phyloP scores from a whole-genome alignment of 148 eudicot genomes.

The Mesembryanthemum crystallinum region DNA sequence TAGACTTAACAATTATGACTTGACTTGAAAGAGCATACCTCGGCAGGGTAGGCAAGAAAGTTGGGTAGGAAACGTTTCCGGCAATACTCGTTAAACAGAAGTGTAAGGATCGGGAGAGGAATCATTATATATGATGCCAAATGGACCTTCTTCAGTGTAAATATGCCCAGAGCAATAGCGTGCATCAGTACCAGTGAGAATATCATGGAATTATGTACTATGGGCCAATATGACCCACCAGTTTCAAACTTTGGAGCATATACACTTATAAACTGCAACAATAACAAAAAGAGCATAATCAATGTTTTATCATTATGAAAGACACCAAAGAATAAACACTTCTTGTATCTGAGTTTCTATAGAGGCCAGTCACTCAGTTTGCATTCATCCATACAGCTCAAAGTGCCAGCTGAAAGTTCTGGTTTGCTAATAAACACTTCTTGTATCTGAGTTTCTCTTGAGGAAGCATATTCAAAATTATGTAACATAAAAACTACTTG shows the following conservation, averaged over 20 bases:
- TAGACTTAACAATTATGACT: not conserved
- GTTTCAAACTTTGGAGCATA: conserved; percentile 67
- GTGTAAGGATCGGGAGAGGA: conserved; percentile 69
- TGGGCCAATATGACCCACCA: conserved; percentile 77
- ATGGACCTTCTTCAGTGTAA: conserved; percentile 57
- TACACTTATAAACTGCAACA: conserved; percentile 67
- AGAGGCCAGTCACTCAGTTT: too few relatives aligned
- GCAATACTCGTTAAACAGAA: conserved; percentile 74
- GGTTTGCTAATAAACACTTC: too few relatives aligned
- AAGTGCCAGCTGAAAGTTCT: too few relatives aligned
- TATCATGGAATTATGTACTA: conserved; percentile 66
- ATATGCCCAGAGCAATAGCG: conserved; percentile 65
- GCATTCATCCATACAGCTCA: too few relatives aligned
- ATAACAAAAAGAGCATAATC: conserved; percentile 11
- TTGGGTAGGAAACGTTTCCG: conserved; percentile 71
- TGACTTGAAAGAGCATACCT: conserved; percentile 42
- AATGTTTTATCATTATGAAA: not conserved
- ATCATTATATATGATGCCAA: conserved; percentile 43
- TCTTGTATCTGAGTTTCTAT: too few relatives aligned
- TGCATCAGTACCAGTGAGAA: conserved; percentile 76
- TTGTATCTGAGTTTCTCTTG: not conserved
- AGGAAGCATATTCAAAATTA: not conserved
- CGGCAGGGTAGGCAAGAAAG: conserved; percentile 51
- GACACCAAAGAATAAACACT: not conserved
- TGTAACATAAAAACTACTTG: not conserved